A percentile compares a stretch with the other conserved stretches of the same genome.
These are phyloP conservation scores for Ganoderma lucidum DNA, from an alignment of 1,284 basidiomycete species.

Conservation along the genomic window DNA sequence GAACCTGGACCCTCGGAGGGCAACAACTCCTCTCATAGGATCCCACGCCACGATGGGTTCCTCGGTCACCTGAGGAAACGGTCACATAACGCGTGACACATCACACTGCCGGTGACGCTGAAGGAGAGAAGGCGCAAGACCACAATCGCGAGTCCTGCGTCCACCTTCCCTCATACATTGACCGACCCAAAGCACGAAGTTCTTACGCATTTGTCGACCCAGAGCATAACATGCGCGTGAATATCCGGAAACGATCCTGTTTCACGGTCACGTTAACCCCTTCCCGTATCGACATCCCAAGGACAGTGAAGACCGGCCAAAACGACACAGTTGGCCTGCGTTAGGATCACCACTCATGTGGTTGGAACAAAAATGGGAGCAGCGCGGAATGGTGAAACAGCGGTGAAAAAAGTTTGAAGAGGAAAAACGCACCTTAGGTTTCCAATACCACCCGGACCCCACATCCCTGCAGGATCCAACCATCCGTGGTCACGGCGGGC, in stretches of 20 bases:
- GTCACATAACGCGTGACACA: not conserved
- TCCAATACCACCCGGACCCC: not conserved
- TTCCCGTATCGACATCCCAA: not conserved
- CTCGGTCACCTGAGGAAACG: not conserved
- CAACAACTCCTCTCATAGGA: too few species aligned
- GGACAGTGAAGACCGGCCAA: not conserved
- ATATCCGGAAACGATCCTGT: not conserved
- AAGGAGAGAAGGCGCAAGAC: constrained; percentile 1
- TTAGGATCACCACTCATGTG: not conserved
- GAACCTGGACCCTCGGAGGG: too few species aligned
- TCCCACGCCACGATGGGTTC: not conserved
- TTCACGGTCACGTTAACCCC: not conserved
- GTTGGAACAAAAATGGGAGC: not conserved
- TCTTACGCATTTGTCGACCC: not conserved
- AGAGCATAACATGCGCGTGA: not conserved
- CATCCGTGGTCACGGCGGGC: not conserved
- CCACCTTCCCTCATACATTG: not conserved
- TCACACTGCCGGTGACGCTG: not conserved
- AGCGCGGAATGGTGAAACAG: not conserved
- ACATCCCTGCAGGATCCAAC: not conserved
- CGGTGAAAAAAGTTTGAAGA: not conserved
- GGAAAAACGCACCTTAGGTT: not conserved
- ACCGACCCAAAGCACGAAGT: not conserved
- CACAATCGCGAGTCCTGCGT: not conserved
- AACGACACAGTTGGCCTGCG: not conserved